Conservation (phyloP, 2,329 filamentous ascomycete genomes). For the Neospermospora avenae region DNA sequence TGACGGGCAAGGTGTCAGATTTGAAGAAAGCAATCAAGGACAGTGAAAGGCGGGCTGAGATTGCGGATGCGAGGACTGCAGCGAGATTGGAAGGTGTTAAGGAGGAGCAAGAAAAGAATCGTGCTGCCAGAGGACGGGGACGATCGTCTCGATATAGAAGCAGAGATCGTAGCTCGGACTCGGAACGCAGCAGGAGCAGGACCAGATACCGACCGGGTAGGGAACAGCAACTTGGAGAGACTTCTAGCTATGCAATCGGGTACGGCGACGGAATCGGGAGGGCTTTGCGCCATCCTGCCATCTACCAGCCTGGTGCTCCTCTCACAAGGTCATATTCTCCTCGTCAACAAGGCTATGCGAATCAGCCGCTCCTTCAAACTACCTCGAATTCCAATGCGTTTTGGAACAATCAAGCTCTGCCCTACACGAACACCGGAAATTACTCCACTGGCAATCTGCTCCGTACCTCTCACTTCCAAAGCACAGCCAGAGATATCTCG, state of each 20-base stretch:
- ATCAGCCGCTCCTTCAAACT: background rate
- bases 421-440: background rate
- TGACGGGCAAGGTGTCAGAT: background rate
- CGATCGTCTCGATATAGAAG: background rate
- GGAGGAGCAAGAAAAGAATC: conserved; percentile 1
- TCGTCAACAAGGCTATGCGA: background rate
- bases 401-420: background rate
- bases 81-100: background rate
- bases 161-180: background rate
- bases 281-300: background rate
- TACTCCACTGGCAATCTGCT: background rate
- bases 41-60: background rate
- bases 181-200: background rate
- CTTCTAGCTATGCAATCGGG: background rate
- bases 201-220: background rate
- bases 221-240: background rate
- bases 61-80: background rate
- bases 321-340: background rate
- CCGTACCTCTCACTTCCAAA: background rate
- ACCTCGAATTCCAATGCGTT: background rate
- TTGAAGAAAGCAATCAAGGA: background rate
- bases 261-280: background rate
- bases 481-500: background rate
- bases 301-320: background rate
- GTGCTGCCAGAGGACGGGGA: background rate